Base-by-base conservation (phyloP, 768 basidiomycete genomes). In the Leccinum arenicola region DNA sequence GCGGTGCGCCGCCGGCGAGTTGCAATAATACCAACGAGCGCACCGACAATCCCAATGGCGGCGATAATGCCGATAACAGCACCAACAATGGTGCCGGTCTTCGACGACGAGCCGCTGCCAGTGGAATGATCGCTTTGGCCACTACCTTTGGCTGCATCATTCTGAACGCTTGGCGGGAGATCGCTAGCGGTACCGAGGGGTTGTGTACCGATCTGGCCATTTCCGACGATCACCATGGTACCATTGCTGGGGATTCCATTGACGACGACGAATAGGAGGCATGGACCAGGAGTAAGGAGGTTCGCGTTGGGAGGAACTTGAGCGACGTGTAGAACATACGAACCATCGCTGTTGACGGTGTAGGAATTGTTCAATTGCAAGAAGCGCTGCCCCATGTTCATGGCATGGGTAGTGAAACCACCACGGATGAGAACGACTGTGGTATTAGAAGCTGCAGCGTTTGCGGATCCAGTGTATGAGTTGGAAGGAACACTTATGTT, bases 311-410 rank as follows among this genome's bases (percentile, higher is more conserved):
- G 89, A 2, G 93, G 93, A 15, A 84, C 80, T 68, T 95, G 95
- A 1, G 88, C 74, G 55, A 92, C 88, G 70, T 96, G 92, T 5
- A 97, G 77, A 19, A 80, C 81, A 64, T 93, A 87, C 11, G 87
- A 84, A 11, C 91, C 88, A 64, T 94, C 84, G 35, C 71, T 75
- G 70, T 91, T 85, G 57, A 93, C 89, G 1, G 88, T 90, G 76
- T 86, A 96, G 4, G 93, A 91, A 67, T 83, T 89, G 68, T 95
- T 88, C 58, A 98, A 82, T 74, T 95, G 87, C 58, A 95, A 66
- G 61, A 80, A 81, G n/a, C 94, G 82, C 74, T 93, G 91, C 3
- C 89, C 89, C 89, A 92, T 93, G 74, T 91, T 92, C 89, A 92
- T 91, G 15, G 84, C 89, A 65, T 92, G 91, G 0, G 91, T 91